Evolutionary conservation across 805 yeast genomes (phyloP).

Genomic region (Brettanomyces naardenensis): DNA sequence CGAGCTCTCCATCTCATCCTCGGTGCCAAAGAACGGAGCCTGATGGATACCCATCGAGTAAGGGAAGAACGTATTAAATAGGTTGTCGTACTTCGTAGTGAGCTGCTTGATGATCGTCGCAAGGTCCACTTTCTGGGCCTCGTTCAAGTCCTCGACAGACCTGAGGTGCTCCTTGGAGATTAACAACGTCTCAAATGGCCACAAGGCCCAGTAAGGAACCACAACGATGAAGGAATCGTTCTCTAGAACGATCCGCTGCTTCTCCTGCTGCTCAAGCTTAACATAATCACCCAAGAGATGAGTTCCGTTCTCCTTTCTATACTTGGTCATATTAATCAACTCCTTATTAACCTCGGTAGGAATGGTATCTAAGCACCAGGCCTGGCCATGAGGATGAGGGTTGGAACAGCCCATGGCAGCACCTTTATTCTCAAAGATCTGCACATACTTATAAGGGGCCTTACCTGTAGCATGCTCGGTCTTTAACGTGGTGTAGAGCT

Average conservation of each 20-base stretch:
- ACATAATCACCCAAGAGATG: conserved; percentile 1
- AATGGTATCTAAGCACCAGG: conserved; percentile 2
- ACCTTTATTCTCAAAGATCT: conserved; percentile 3
- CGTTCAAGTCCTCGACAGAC: not conserved
- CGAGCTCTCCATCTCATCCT: not conserved
- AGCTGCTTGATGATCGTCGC: conserved; percentile 1
- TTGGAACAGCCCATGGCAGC: conserved; percentile 3
- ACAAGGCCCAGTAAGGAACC: conserved; percentile 2
- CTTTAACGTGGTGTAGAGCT: conserved; percentile 1
- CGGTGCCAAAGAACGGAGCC: conserved; percentile 2
- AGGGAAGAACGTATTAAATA: conserved; percentile 2
- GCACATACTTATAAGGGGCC: conserved; percentile 1
- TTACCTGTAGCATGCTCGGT: not conserved
- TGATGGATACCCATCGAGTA: conserved; percentile 2
- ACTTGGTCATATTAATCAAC: conserved; percentile 1
- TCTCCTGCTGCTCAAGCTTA: conserved; percentile 1
- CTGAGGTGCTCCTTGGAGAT: conserved; percentile 2
- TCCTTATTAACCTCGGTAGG: conserved; percentile 1
- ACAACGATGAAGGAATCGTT: conserved; percentile 3
- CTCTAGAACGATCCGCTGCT: not conserved
- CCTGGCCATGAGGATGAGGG: conserved; percentile 2
- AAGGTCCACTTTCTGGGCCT: not conserved
- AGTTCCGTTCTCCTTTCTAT: not conserved
- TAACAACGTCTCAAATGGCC: conserved; percentile 3
- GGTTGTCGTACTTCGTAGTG: conserved; percentile 1